Base-by-base conservation (phyloP, 306 rosid species). In the Ammopiptanthus mongolicus region DNA sequence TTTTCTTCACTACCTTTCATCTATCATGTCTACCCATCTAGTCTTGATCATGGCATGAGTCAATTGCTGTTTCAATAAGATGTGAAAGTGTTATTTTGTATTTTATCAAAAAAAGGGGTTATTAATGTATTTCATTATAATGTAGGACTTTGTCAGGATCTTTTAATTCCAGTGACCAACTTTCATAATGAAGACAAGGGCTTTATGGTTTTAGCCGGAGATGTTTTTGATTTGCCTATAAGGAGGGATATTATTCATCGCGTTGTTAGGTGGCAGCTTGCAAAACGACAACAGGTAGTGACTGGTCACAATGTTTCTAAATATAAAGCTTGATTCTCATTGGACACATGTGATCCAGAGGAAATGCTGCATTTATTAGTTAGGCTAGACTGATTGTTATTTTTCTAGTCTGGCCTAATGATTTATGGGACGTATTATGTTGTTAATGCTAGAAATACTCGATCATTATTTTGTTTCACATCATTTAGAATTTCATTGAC, bases 181-280 rank as follows among this genome's bases (percentile, higher is more conserved):
- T 92, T 95, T 75, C 78, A 81, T 75, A 81, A 84, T 61, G 97
- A 95, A 80, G 96, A 90, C 75, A 95, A 87, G 81, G 98, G 98
- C 72, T 85, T 84, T 47, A 88, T 89, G 89, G 93, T 95, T 69
- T 90, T 88, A 78, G 88, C 93, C 81, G 99, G 97, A 51, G 97
- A 92, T 85, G 92, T 95, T 78, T 92, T 95, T 74, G 97, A 95
- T 63, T 69, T 92, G 39, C 97, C 97, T 59, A 90, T 95, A 56
- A 86, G 98, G 78, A 95, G 90, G 88, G 98, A 92, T 65, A 92
- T 95, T 73, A 50, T 92, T 67, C 99, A 95, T 56, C 91, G 89
- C 4, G 97, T 95, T 73, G 99, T 95, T 18, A 77, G 84, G 75
- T 95, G 99, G 97, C 99, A 95, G 83, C 97, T 88, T 47, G 96